Evolutionary conservation across 2,329 filamentous ascomycete genomes (phyloP), one percentile per base, ranked within the genome.

Genomic region (Fusarium torreyae): DNA sequence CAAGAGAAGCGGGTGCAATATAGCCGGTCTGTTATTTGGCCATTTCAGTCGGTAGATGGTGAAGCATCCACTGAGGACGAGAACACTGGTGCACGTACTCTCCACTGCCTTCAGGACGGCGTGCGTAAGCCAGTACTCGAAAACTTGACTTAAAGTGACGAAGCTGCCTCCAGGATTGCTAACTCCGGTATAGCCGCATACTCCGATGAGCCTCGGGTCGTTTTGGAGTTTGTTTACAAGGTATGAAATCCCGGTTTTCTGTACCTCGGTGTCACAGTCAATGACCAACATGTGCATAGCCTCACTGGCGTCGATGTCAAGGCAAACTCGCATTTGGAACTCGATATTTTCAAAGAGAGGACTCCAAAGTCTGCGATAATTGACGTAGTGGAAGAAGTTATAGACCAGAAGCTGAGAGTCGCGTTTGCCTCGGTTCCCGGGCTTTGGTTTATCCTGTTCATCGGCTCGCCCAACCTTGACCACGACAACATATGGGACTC

Each of bases 61-160:
- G n/a, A 46, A 46, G n/a, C 43, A 46, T 46, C 43, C 43, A 46
- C 43, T 31, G 3, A 46, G 43, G 1, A 46, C 43, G 26, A 31
- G 5, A 0, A 46, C 17, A 46, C 31, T 46, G 4, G 43, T 28
- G 3, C 24, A 46, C 0, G 26, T 28, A 46, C 17, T 46, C 26
- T 33, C 43, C 2, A 31, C 43, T 20, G 43, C 43, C 43, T 46
- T 46, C 17, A 31, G 15, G 9, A 46, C 43, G 6, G 26, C 43
- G 24, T 46, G 43, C 20, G 43, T 31, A 28, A 46, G 43, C 43
- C 43, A 46, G 43, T 46, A 46, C 43, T 46, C 24, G 31, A 46
- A 46, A 5, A 46, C 43, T 1, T 46, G 43, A 10, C 15, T 46
- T 17, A 45, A 26, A 3, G 43, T n/a, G 11, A 31, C 43, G 18